phyloP scores from a whole-genome alignment of 768 basidiomycete genomes.

The Pulveroboletus sp. region DNA sequence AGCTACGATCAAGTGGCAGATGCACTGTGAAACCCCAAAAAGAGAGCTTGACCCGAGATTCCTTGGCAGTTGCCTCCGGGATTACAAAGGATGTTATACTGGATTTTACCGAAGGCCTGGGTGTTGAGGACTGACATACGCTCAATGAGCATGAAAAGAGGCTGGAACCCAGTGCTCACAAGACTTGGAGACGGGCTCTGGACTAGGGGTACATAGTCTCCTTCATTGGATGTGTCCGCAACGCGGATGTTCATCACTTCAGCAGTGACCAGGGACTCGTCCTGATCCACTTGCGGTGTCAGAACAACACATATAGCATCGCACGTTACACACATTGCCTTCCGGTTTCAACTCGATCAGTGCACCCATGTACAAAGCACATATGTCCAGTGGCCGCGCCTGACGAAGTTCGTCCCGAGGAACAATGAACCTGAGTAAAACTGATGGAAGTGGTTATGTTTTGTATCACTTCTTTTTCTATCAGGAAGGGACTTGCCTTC shows the following conservation, averaged over 20 bases:
- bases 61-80: constrained; percentile 65
- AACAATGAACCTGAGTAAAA: constrained; percentile 44
- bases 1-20: constrained; percentile 56
- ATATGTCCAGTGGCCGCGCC: constrained; percentile 51
- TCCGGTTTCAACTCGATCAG: constrained; percentile 66
- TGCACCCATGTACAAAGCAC: constrained; percentile 58
- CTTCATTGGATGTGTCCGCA: constrained; percentile 41
- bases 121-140: constrained; percentile 37
- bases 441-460: constrained; percentile 16
- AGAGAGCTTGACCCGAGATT: constrained; percentile 65
- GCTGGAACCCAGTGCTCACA: constrained; percentile 38
- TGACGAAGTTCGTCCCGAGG: constrained; percentile 38
- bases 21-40: constrained; percentile 62
- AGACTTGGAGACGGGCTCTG: constrained; percentile 55
- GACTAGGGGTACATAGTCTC: constrained; percentile 41
- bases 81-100: constrained; percentile 63
- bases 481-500: constrained; percentile 34
- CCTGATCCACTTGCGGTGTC: constrained; percentile 36
- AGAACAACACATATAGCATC: background rate
- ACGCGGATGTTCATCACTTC: constrained; percentile 60
- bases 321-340: constrained; percentile 51
- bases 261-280: constrained; percentile 65
- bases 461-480: background rate
- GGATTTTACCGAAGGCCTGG: constrained; percentile 54
- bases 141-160: constrained; percentile 2